Evolutionary conservation across 2,329 filamentous ascomycete species (phyloP).

Genomic region (Colletotrichum zoysiae): DNA sequence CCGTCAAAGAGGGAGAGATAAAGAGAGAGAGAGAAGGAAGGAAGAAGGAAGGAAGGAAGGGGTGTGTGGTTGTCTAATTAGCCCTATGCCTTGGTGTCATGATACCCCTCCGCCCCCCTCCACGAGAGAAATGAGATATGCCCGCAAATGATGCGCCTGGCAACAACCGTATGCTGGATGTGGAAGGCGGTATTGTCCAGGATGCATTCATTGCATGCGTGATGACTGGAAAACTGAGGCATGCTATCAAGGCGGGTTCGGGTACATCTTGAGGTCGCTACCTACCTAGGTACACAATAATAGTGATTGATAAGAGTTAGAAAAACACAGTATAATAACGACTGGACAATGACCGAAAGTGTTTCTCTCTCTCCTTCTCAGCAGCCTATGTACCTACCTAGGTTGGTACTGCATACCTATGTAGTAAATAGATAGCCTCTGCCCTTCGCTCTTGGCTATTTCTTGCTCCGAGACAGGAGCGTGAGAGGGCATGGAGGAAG

Average conservation of each 20-base stretch:
- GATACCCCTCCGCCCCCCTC: not conserved
- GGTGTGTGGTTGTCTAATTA: not conserved
- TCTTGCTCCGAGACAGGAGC: too few relatives aligned
- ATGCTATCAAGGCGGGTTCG: too few relatives aligned
- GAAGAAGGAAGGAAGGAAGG: not conserved
- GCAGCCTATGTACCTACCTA: too few relatives aligned
- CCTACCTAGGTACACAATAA: too few relatives aligned
- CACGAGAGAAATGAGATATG: not conserved
- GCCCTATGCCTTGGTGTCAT: not conserved
- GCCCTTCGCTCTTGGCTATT: not conserved
- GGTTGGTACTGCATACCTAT: too few relatives aligned
- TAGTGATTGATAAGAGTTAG: too few relatives aligned
- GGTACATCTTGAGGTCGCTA: too few relatives aligned
- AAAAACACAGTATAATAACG: too few relatives aligned
- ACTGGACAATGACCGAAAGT: not conserved
- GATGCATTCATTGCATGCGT: not conserved
- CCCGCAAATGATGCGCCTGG: not conserved
- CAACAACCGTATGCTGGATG: conserved; percentile 28
- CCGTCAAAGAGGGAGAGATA: not conserved
- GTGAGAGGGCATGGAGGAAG: not conserved
- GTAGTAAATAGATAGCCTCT: not conserved
- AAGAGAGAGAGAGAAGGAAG: not conserved
- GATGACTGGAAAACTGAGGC: too few relatives aligned
- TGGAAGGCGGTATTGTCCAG: conserved; percentile 13
- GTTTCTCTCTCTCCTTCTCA: too few relatives aligned